Evolutionary conservation across 2,329 filamentous ascomycete genomes (phyloP).

Genomic region (Penicillium paneum): DNA sequence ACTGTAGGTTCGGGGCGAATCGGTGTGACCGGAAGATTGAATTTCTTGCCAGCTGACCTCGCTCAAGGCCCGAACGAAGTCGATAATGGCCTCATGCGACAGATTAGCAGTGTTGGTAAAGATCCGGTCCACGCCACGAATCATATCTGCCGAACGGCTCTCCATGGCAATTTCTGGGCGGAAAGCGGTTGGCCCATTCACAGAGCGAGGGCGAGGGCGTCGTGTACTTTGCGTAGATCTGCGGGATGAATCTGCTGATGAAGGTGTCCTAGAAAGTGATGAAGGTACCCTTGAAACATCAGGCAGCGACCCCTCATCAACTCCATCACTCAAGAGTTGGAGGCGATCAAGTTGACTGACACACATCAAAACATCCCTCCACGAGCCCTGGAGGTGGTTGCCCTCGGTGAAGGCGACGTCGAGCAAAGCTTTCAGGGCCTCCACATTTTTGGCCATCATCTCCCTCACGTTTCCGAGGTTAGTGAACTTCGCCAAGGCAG

Average conservation of each 20-base stretch:
- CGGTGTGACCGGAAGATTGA: slow-evolving; percentile 91
- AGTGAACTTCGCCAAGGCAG: slow-evolving; percentile 85
- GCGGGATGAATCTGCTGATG: slow-evolving; percentile 55
- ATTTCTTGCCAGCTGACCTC: slow-evolving; percentile 99
- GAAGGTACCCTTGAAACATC: slow-evolving; percentile 83
- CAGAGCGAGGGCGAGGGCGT: slow-evolving; percentile 46
- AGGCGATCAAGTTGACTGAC: slow-evolving; percentile 94
- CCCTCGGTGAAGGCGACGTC: slow-evolving; percentile 93
- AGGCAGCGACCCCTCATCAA: slow-evolving; percentile 87
- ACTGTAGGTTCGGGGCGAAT: slow-evolving; percentile 94
- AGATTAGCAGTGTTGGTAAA: slow-evolving; percentile 95
- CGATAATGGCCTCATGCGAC: slow-evolving; percentile 88
- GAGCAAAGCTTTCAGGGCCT: slow-evolving; percentile 85
- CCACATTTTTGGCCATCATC: slow-evolving; percentile 93
- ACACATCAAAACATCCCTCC: slow-evolving; percentile 92
- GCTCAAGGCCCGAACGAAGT: slow-evolving; percentile 87
- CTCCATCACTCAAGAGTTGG: slow-evolving; percentile 89
- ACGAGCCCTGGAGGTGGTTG: slow-evolving; percentile 81
- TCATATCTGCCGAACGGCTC: slow-evolving; percentile 86
- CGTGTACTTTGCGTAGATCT: slow-evolving; percentile 62
- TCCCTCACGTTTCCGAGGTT: slow-evolving; percentile 94
- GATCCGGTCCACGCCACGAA: slow-evolving; percentile 89
- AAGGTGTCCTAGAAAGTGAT: slow-evolving; percentile 70
- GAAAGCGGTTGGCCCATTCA: slow-evolving; percentile 53
- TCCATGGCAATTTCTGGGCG: slow-evolving; percentile 84